Conservation (phyloP, 2,329 filamentous ascomycete genomes). For the Botrytis byssoidea region DNA sequence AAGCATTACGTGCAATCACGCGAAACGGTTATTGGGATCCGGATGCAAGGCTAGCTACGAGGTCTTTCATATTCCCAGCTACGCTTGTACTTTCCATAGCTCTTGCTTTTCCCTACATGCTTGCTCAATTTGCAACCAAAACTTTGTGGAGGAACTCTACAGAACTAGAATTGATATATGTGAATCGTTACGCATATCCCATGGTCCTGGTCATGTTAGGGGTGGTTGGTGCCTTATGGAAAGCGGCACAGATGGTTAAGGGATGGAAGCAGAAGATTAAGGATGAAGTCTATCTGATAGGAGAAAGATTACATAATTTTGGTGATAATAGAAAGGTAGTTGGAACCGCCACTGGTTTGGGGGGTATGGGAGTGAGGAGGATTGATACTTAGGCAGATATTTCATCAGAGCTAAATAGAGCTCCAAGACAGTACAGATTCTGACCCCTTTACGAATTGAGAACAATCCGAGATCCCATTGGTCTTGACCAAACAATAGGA, state of each 20-base stretch:
- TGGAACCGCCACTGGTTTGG: slow-evolving; percentile 5
- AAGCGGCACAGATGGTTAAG: slow-evolving; percentile 61
- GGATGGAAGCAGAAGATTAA: slow-evolving; percentile 79
- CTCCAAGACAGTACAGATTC: background rate
- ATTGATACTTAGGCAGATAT: slow-evolving; percentile 31
- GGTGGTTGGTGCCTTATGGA: slow-evolving; percentile 52
- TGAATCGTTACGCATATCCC: slow-evolving; percentile 74
- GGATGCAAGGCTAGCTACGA: slow-evolving; percentile 74
- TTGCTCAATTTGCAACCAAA: slow-evolving; percentile 54
- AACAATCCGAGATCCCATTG: background rate
- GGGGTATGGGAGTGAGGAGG: slow-evolving; percentile 27
- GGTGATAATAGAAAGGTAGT: slow-evolving; percentile 48
- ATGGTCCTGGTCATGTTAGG: slow-evolving; percentile 41
- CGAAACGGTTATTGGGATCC: slow-evolving; percentile 76
- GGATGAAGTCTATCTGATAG: slow-evolving; percentile 95
- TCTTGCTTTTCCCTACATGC: slow-evolving; percentile 60
- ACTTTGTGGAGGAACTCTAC: slow-evolving; percentile 36
- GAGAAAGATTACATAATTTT: slow-evolving; percentile 93
- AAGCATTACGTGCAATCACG: slow-evolving; percentile 71
- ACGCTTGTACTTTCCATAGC: slow-evolving; percentile 59
- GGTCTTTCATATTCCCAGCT: slow-evolving; percentile 80
- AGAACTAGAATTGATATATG: slow-evolving; percentile 34
- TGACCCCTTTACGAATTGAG: too few species aligned
- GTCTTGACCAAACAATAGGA: background rate
- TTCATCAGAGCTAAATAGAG: background rate